Percentiles rank a stretch among this genome's conserved stretches.
phyloP scores from a whole-genome alignment of 2,329 filamentous ascomycete genomes.

The Aspergillus tamarii region DNA sequence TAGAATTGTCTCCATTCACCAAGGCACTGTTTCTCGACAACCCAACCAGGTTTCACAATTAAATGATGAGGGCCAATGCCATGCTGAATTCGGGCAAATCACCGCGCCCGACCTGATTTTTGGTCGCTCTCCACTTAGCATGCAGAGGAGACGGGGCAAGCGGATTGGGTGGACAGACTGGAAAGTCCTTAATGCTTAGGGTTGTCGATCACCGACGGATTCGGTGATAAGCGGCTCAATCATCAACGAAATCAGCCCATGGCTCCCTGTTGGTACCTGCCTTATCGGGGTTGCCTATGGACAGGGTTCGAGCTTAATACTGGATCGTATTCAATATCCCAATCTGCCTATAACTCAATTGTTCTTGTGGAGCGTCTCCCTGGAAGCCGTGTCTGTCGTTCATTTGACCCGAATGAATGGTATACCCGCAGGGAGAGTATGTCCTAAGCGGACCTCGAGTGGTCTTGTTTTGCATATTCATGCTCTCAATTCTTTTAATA shows the following conservation, averaged over 20 bases:
- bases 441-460: too few species aligned
- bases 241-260: not conserved
- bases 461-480: too few species aligned
- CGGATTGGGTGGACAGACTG: constrained; percentile 1
- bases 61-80: not conserved
- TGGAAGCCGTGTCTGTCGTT: not conserved
- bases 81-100: not conserved
- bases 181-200: not conserved
- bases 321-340: not conserved
- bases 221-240: constrained; percentile 4
- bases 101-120: not conserved
- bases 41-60: not conserved
- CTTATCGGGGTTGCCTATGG: not conserved
- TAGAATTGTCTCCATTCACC: not conserved
- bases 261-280: not conserved
- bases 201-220: not conserved
- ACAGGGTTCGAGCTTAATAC: not conserved
- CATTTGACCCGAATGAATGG: not conserved
- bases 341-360: not conserved
- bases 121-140: not conserved
- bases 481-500: too few species aligned
- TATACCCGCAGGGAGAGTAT: not conserved
- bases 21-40: not conserved
- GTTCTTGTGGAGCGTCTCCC: not conserved
- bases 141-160: not conserved